Evolutionary conservation across 2,329 filamentous ascomycete genomes (phyloP).

Genomic region (Monosporascus sp.): DNA sequence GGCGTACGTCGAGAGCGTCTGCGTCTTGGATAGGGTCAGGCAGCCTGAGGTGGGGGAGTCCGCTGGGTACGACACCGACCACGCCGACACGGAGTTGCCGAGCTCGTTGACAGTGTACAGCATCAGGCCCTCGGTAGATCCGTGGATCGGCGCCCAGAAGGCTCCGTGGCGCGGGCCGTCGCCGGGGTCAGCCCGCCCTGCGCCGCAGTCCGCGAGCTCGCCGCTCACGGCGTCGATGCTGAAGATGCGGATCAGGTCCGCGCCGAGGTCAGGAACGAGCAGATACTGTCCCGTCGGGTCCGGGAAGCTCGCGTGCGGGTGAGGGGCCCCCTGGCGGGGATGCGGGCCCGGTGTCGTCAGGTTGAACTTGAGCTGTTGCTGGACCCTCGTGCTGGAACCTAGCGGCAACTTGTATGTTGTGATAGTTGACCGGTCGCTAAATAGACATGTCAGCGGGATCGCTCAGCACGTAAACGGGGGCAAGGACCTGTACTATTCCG

Average conservation of each 20-base stretch:
- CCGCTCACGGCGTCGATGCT: constrained; percentile 40
- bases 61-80: constrained; percentile 39
- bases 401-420: constrained; percentile 39
- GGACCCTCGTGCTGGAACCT: constrained; percentile 16
- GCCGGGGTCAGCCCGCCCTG: constrained; percentile 36
- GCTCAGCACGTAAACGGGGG: too few species aligned
- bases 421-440: constrained; percentile 36
- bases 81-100: constrained; percentile 43
- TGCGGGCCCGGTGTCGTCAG: constrained; percentile 36
- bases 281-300: constrained; percentile 45
- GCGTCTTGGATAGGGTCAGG: constrained; percentile 38
- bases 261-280: constrained; percentile 47
- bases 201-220: constrained; percentile 37
- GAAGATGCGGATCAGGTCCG: constrained; percentile 50
- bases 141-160: constrained; percentile 37
- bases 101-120: constrained; percentile 44
- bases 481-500: constrained; percentile 32
- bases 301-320: constrained; percentile 46
- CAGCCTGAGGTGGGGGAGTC: constrained; percentile 27
- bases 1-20: constrained; percentile 42
- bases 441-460: constrained; percentile 6
- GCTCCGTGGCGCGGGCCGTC: constrained; percentile 48
- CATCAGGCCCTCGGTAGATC: constrained; percentile 21
- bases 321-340: constrained; percentile 48
- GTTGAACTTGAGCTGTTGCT: constrained; percentile 35